A percentile compares a stretch with the other conserved stretches of the same genome.
phyloP scores from a whole-genome alignment of 2,329 filamentous ascomycete genomes.

The Fusarium ramigenum region DNA sequence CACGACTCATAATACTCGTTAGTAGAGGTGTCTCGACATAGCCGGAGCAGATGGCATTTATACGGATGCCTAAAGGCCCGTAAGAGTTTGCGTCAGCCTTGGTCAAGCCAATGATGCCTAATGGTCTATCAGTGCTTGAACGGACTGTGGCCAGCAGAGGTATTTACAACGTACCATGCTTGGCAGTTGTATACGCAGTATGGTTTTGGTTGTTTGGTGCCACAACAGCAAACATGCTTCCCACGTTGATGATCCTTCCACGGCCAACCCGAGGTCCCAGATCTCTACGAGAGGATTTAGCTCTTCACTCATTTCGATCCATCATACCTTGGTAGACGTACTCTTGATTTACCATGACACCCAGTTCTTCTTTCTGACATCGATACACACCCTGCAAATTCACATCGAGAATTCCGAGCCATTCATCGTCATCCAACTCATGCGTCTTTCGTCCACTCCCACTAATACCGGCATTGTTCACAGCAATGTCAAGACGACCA shows the following conservation, averaged over 20 bases:
- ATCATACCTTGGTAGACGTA: constrained; percentile 18
- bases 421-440: constrained; percentile 57
- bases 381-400: constrained; percentile 67
- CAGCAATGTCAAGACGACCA: constrained; percentile 63
- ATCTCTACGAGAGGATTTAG: constrained; percentile 36
- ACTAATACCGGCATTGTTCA: constrained; percentile 65
- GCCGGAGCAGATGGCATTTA: constrained; percentile 69
- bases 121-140: neutral
- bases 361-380: constrained; percentile 63
- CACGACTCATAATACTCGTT: constrained; percentile 35
- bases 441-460: constrained; percentile 55
- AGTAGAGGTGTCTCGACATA: constrained; percentile 57
- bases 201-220: constrained; percentile 51
- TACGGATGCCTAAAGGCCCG: constrained; percentile 60
- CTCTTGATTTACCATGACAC: constrained; percentile 62
- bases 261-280: constrained; percentile 53
- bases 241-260: constrained; percentile 64
- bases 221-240: constrained; percentile 61
- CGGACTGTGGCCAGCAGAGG: neutral
- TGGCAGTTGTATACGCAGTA: constrained; percentile 60
- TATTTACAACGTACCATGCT: constrained; percentile 53
- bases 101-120: constrained; percentile 60
- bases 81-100: constrained; percentile 64
- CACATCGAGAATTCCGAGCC: constrained; percentile 59
- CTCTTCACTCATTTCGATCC: neutral